These are phyloP conservation scores for Penicillium tannophilum DNA, from an alignment of 495 filamentous ascomycete species.

Conservation along the genomic window DNA sequence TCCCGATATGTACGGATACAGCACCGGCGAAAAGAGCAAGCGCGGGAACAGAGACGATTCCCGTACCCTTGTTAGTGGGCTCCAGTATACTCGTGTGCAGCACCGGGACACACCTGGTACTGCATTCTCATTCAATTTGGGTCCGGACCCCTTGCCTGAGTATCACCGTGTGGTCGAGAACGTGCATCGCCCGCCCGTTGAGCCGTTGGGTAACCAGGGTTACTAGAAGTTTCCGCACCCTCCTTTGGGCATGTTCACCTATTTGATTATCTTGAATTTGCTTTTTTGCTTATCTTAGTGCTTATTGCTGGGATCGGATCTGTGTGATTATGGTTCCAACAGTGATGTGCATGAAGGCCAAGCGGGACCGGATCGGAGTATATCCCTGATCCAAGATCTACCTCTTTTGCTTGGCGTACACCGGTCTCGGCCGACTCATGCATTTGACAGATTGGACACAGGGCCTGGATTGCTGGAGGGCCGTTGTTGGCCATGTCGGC, in stretches of 20 bases:
- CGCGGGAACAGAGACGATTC: slow-evolving; percentile 1
- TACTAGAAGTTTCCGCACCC: slow-evolving; percentile 10
- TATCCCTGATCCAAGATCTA: not conserved
- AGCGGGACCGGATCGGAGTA: slow-evolving; percentile 1
- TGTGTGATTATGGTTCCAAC: not conserved
- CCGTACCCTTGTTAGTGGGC: slow-evolving; percentile 34
- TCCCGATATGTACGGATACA: slow-evolving; percentile 40
- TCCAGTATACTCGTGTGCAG: slow-evolving; percentile 40
- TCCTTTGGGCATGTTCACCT: not conserved
- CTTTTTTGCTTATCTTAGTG: not conserved
- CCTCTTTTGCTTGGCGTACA: not conserved
- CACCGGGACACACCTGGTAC: slow-evolving; percentile 20
- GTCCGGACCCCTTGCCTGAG: slow-evolving; percentile 23
- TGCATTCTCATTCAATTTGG: slow-evolving; percentile 16
- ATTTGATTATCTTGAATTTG: not conserved
- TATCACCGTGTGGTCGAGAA: slow-evolving; percentile 27
- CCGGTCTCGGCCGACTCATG: not conserved
- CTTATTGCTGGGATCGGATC: not conserved
- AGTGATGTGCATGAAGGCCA: not conserved
- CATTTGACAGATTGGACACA: not conserved
- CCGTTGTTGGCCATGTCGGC: not conserved
- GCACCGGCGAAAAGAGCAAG: slow-evolving; percentile 32
- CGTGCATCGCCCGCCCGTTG: slow-evolving; percentile 27
- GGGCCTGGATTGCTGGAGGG: not conserved
- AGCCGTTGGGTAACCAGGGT: slow-evolving; percentile 32